Base-by-base conservation (phyloP, 495 filamentous ascomycete species). In the Xylaria bambusicola region DNA sequence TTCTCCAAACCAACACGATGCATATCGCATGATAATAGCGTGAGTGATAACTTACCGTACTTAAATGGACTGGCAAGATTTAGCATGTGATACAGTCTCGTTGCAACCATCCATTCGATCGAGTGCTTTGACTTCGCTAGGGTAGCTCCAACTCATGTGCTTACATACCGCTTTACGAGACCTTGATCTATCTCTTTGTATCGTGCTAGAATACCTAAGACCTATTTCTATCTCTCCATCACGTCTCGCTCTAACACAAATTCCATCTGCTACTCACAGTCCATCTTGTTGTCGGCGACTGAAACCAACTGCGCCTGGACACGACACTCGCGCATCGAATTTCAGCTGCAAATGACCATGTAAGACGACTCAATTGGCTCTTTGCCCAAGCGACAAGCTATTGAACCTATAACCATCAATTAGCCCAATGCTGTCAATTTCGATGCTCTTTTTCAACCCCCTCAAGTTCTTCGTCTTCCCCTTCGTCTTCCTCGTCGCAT, bases 401-500 rank as follows among this genome's bases (percentile, higher is more conserved):
- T 27, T 8, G 18, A 52, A 36, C 46, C 56, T 9, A 18, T 31
- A 18, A 17, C 20, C 26, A 17, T 8, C 24, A 13, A 38, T 20
- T 31, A 27, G 7, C 12, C 24, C 27, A 2, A 45, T 24, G 17
- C 6, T 33, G 12, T 48, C 27, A 35, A 33, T 21, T 56, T n/a
- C 55, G 41, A 79, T 86, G 79, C 68, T 74, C 24, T 56, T 76
- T 52, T 68, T 76, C 58, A 80, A 69, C 42, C 73, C 79, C 24
- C 66, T 81, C 27, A 78, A 83, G 57, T 63, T 86, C 24, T 55
- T 90, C 13, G 74, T 84, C 20, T 78, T 90, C 17, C 87, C 87
- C 2, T 63, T 89, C 49, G 73, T 93, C 54, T 73, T 85, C 63
- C 50, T 89, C 56, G 72, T 89, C 64, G 86, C 87, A 12, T 73